These are phyloP conservation scores for Salix exigua DNA, from an alignment of 345 rosid species.

Conservation along the genomic window DNA sequence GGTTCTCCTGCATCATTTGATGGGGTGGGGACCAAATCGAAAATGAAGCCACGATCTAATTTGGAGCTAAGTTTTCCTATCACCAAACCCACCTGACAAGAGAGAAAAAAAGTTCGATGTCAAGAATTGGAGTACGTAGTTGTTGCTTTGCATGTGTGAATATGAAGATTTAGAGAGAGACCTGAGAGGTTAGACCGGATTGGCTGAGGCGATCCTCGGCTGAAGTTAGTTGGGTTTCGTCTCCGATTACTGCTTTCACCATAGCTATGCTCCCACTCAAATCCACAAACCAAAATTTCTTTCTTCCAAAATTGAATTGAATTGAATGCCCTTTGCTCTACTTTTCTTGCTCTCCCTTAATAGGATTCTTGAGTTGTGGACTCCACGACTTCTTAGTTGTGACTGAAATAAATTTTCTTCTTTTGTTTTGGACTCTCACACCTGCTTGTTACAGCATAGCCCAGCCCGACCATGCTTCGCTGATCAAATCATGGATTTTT, in stretches of 20 bases:
- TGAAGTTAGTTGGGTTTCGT: conserved; percentile 60
- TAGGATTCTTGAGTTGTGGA: too few relatives aligned
- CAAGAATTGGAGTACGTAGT: background rate
- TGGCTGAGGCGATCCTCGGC: conserved; percentile 75
- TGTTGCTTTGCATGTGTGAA: too few relatives aligned
- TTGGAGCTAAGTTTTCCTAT: conserved; percentile 79
- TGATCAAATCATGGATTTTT: too few relatives aligned
- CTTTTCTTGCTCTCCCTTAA: too few relatives aligned
- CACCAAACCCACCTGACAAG: conserved; percentile 70
- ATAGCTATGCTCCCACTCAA: conserved; percentile 18
- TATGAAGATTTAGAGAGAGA: conserved; percentile 1
- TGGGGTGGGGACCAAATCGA: conserved; percentile 79
- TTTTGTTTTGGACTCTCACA: too few relatives aligned
- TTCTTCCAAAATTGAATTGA: too few relatives aligned
- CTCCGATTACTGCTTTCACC: conserved; percentile 89
- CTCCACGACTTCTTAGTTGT: too few relatives aligned
- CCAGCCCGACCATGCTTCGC: too few relatives aligned
- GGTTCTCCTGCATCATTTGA: conserved; percentile 67
- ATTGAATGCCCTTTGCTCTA: too few relatives aligned
- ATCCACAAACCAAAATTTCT: too few relatives aligned
- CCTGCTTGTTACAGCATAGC: too few relatives aligned
- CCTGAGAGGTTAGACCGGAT: conserved; percentile 71
- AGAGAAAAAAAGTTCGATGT: background rate
- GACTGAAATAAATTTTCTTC: too few relatives aligned
- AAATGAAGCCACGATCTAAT: conserved; percentile 77